These are phyloP conservation scores for Clitopilus hobsonii DNA, from an alignment of 768 basidiomycete species.

Conservation along the genomic window DNA sequence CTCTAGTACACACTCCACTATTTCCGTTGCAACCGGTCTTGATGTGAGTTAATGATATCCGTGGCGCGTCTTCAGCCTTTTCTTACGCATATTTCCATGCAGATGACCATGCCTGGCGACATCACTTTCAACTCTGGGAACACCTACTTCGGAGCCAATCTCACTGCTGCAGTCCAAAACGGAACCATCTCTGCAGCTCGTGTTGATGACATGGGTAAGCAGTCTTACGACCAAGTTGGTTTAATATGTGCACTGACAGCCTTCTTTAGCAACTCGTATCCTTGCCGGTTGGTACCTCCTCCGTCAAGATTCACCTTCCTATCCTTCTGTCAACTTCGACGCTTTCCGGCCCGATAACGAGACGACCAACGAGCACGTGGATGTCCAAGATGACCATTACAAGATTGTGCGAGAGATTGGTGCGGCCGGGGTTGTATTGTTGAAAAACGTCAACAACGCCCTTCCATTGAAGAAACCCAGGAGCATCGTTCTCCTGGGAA, in stretches of 20 bases:
- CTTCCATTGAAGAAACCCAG: slow-evolving; percentile 58
- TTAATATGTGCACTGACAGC: not conserved
- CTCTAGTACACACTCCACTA: slow-evolving; percentile 51
- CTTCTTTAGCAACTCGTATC: slow-evolving; percentile 59
- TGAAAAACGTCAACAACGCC: slow-evolving; percentile 62
- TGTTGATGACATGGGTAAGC: slow-evolving; percentile 70
- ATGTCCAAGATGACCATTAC: slow-evolving; percentile 68
- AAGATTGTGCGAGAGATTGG: slow-evolving; percentile 69
- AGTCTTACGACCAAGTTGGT: slow-evolving; percentile 12
- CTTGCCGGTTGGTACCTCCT: slow-evolving; percentile 68
- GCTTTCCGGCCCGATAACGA: slow-evolving; percentile 50
- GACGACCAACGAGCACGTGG: slow-evolving; percentile 52
- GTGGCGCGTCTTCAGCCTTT: not conserved
- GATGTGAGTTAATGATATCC: slow-evolving; percentile 40
- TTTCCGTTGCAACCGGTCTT: slow-evolving; percentile 54
- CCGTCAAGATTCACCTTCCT: slow-evolving; percentile 56
- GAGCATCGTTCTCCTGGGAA: slow-evolving; percentile 59
- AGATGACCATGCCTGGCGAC: slow-evolving; percentile 74
- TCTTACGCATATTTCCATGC: not conserved
- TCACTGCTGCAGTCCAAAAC: slow-evolving; percentile 66
- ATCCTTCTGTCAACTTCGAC: slow-evolving; percentile 70
- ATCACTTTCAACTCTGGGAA: slow-evolving; percentile 44
- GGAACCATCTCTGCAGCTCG: slow-evolving; percentile 63
- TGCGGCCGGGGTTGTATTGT: slow-evolving; percentile 65
- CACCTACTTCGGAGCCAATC: slow-evolving; percentile 64